These are phyloP conservation scores for Ochromonas danica DNA, from an alignment of 108 stramenopile species.

Conservation along the genomic window DNA sequence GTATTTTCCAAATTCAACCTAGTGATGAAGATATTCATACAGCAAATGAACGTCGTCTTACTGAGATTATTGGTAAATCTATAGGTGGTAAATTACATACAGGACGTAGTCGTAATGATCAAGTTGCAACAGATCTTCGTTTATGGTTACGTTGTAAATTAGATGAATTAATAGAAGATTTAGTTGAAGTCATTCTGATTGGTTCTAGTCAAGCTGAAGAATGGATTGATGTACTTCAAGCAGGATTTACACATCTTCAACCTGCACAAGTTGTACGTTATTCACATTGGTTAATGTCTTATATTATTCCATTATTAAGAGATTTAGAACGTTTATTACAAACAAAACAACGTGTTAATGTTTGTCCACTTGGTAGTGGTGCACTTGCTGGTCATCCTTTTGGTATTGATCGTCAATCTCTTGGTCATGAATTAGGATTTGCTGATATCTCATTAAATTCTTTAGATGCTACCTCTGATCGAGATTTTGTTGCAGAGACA, in stretches of 20 bases:
- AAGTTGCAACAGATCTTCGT: constrained; percentile 92
- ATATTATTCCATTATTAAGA: constrained; percentile 81
- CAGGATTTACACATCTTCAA: constrained; percentile 98
- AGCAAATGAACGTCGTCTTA: constrained; percentile 96
- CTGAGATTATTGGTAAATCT: constrained; percentile 82
- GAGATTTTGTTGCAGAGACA: constrained; percentile 97
- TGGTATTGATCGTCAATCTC: constrained; percentile 87
- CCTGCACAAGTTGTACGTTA: constrained; percentile 93
- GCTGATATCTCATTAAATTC: constrained; percentile 82
- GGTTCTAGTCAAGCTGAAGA: constrained; percentile 70
- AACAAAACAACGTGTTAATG: constrained; percentile 78
- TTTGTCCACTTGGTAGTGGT: constrained; percentile 90
- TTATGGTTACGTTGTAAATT: constrained; percentile 87
- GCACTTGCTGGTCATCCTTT: constrained; percentile 98
- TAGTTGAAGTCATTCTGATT: constrained; percentile 66
- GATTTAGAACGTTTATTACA: constrained; percentile 86
- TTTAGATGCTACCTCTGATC: constrained; percentile 93
- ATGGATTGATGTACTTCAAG: constrained; percentile 88
- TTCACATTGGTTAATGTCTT: constrained; percentile 92
- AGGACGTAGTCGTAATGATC: constrained; percentile 70
- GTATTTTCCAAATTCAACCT: constrained; percentile 75
- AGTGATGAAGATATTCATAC: constrained; percentile 99
- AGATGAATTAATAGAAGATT: constrained; percentile 43
- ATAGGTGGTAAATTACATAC: constrained; percentile 95
- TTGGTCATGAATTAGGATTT: constrained; percentile 88